Conservation (phyloP, 192 early-diverging fungal species). For the Entrophospora sp. region DNA sequence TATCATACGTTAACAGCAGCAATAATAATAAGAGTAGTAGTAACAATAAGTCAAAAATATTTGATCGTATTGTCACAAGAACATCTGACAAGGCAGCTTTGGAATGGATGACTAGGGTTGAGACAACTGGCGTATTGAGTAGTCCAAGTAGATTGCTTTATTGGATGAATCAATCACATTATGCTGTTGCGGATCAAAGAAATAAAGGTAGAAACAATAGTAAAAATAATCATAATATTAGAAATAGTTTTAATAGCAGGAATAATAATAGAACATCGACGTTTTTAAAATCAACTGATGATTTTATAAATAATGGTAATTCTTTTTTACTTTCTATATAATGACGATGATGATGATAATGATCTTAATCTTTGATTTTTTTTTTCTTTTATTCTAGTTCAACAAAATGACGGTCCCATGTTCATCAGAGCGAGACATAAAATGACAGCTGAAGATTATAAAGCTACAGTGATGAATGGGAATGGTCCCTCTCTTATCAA, state of each 20-base stretch:
- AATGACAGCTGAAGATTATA: slow-evolving; percentile 18
- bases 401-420: neutral
- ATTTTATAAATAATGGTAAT: neutral
- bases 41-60: neutral
- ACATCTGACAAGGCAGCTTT: slow-evolving; percentile 11
- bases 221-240: neutral
- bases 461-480: neutral
- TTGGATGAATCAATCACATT: slow-evolving; percentile 12
- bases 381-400: neutral
- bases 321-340: neutral
- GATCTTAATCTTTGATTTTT: neutral
- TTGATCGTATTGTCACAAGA: neutral
- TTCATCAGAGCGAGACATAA: slow-evolving; percentile 8
- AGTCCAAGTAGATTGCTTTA: slow-evolving; percentile 18
- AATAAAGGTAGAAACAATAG: neutral
- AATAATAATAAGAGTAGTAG: neutral
- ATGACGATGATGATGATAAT: neutral
- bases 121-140: slow-evolving; percentile 6
- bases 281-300: neutral
- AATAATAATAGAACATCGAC: neutral
- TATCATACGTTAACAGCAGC: neutral
- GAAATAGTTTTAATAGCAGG: neutral
- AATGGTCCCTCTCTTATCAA: too few relatives aligned
- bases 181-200: neutral
- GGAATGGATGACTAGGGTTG: slow-evolving; percentile 8